Percentiles rank a stretch among this genome's conserved stretches.
These are phyloP conservation scores for Vanderwaltozyma yarrowii DNA, from an alignment of 805 yeast species.

Conservation along the genomic window DNA sequence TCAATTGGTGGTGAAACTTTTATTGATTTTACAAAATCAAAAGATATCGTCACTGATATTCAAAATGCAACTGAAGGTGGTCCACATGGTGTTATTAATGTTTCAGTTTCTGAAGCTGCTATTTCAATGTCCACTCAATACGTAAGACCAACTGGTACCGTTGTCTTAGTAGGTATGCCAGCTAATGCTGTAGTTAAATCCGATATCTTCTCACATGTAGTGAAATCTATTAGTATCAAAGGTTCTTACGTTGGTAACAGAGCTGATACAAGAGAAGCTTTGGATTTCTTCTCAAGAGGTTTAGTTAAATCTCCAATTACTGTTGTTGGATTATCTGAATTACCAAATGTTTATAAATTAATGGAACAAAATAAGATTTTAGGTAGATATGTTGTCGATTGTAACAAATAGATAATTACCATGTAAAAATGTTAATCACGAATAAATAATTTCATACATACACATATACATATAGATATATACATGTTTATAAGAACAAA, in stretches of 20 bases:
- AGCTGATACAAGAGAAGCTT: conserved; percentile 67
- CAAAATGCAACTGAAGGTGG: conserved; percentile 54
- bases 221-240: conserved; percentile 55
- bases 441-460: too few relatives aligned
- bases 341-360: conserved; percentile 42
- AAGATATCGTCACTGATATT: conserved; percentile 43
- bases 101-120: conserved; percentile 57
- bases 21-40: conserved; percentile 43
- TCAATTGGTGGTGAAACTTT: conserved; percentile 44
- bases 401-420: conserved; percentile 35
- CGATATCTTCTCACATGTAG: conserved; percentile 60
- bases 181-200: conserved; percentile 61
- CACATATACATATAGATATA: neutral
- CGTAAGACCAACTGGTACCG: conserved; percentile 58
- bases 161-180: conserved; percentile 65
- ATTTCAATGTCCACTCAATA: conserved; percentile 46
- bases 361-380: conserved; percentile 46
- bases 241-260: conserved; percentile 87
- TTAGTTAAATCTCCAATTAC: conserved; percentile 53
- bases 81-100: conserved; percentile 62
- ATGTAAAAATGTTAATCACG: neutral
- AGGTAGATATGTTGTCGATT: conserved; percentile 86
- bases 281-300: conserved; percentile 62
- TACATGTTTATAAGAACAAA: neutral
- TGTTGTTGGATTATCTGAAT: conserved; percentile 45